A percentile compares a stretch with the other conserved stretches of the same genome.
These are phyloP conservation scores for Thermothielavioides terrestris DNA, from an alignment of 495 filamentous ascomycete genomes.

Conservation along the genomic window DNA sequence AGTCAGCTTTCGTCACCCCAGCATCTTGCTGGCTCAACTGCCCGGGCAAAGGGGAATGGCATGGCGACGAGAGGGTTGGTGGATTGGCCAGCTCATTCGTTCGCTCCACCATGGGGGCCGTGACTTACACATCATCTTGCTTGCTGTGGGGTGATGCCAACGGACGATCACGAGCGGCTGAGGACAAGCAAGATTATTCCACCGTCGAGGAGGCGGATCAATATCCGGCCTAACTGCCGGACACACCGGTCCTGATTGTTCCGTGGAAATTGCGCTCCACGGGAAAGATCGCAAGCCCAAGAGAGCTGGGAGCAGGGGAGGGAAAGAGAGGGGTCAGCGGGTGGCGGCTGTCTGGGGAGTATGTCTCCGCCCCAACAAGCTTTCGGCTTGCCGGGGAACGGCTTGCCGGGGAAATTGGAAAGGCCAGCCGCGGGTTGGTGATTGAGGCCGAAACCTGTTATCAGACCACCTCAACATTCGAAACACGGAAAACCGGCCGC, in stretches of 20 bases:
- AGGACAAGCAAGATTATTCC: constrained; percentile 6
- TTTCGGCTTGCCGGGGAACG: no score
- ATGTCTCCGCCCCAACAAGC: no score
- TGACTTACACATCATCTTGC: constrained; percentile 25
- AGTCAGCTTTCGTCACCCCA: constrained; percentile 5
- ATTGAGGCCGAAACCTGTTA: no score
- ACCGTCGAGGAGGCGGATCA: constrained; percentile 4
- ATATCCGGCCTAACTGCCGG: constrained; percentile 18
- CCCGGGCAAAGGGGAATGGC: constrained; percentile 7
- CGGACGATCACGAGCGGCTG: constrained; percentile 10
- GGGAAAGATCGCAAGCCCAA: no score
- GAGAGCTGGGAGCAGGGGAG: no score
- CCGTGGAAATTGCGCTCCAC: no score
- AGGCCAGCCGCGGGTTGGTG: no score
- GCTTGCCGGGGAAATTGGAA: no score
- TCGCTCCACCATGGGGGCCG: constrained; percentile 17
- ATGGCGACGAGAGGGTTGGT: constrained; percentile 12
- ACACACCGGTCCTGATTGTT: constrained; percentile 4
- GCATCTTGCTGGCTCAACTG: constrained; percentile 4
- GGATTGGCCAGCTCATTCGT: constrained; percentile 5
- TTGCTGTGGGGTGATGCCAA: constrained; percentile 22
- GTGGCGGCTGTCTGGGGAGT: no score
- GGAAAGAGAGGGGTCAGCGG: no score
- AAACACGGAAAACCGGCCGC: no score
- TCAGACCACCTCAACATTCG: no score